phyloP scores from a whole-genome alignment of 163 green algal genomes.

The Chloromonas sp. region DNA sequence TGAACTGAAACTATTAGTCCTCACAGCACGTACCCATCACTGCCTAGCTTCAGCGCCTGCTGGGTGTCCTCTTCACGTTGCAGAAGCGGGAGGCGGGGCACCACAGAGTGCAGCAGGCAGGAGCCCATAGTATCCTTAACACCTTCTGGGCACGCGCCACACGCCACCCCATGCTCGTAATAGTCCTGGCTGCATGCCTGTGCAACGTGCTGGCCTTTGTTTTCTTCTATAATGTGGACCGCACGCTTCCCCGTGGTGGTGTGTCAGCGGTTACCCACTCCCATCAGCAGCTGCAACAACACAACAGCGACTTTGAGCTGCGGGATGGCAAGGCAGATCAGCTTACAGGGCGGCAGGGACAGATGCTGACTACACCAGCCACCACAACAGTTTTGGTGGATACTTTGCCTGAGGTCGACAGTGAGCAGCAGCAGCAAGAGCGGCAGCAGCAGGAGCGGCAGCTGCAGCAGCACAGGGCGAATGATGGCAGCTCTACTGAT shows the following conservation, averaged over 20 bases:
- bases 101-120: no score
- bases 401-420: neutral
- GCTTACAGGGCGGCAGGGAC: neutral
- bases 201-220: conserved; percentile 4
- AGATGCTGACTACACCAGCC: neutral
- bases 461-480: neutral
- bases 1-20: no score
- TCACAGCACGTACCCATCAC: no score
- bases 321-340: neutral
- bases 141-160: no score
- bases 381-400: no score
- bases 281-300: conserved; percentile 1
- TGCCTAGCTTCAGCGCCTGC: no score
- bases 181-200: neutral
- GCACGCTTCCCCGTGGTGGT: neutral
- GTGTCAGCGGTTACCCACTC: neutral
- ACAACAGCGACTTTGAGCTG: neutral
- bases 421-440: neutral
- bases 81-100: no score
- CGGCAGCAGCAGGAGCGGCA: conserved; percentile 1
- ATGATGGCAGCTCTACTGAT: neutral
- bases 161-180: neutral
- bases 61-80: no score
- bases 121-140: no score
- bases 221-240: conserved; percentile 9